Conservation (phyloP, 2,329 filamentous ascomycete species). For the Penicillium paneum region DNA sequence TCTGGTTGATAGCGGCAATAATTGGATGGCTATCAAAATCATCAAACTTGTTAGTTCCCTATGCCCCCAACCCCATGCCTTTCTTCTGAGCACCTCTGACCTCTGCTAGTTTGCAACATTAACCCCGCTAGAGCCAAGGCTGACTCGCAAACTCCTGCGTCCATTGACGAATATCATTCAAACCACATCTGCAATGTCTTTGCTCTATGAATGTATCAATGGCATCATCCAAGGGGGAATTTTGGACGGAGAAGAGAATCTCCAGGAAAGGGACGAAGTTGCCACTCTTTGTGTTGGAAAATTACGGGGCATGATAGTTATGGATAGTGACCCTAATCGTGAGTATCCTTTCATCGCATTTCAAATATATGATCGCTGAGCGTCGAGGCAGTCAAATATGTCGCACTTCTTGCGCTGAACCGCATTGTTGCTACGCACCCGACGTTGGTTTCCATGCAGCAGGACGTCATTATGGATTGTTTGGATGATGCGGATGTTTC, state of each 20-base stretch:
- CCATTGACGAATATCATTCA: conserved; percentile 90
- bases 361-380: conserved; percentile 6
- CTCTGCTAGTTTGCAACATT: conserved; percentile 77
- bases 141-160: conserved; percentile 86
- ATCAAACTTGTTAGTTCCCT: conserved; percentile 75
- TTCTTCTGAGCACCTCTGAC: conserved; percentile 21
- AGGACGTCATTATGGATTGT: conserved; percentile 94
- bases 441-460: conserved; percentile 82
- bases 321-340: conserved; percentile 92
- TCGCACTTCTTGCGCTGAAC: conserved; percentile 90
- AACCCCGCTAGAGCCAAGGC: conserved; percentile 84
- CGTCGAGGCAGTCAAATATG: conserved; percentile 75
- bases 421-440: conserved; percentile 89
- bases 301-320: conserved; percentile 86
- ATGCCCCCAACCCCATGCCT: background rate
- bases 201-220: conserved; percentile 97
- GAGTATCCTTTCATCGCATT: conserved; percentile 40
- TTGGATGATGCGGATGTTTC: conserved; percentile 95
- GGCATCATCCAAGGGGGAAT: conserved; percentile 97
- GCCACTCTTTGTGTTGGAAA: conserved; percentile 90
- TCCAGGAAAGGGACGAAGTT: conserved; percentile 82
- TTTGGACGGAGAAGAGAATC: conserved; percentile 74
- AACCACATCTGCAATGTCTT: conserved; percentile 95
- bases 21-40: conserved; percentile 99
- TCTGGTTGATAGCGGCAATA: conserved; percentile 86